Percentiles rank a stretch among this genome's conserved stretches.
Evolutionary conservation across 2,329 filamentous ascomycete genomes (phyloP).

Genomic region (Colletotrichum liaoningense): DNA sequence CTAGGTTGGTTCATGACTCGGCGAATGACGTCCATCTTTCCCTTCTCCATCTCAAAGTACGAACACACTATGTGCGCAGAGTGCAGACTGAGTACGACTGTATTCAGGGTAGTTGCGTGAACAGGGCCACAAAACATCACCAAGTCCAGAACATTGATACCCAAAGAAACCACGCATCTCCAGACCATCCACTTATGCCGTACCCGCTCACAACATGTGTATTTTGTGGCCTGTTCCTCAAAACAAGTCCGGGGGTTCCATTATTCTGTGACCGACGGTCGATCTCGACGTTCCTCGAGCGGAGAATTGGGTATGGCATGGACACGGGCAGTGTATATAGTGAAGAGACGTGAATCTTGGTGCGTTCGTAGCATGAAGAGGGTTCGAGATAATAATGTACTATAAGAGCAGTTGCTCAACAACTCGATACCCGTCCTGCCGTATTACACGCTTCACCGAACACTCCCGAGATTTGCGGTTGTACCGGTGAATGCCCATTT

Average conservation of each 20-base stretch:
- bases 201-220: constrained; percentile 4
- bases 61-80: no score
- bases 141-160: neutral
- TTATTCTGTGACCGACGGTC: neutral
- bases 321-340: neutral
- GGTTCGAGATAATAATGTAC: neutral
- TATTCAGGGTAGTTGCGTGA: neutral
- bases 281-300: neutral
- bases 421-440: neutral
- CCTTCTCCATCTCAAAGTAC: constrained; percentile 7
- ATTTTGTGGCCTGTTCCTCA: constrained; percentile 12
- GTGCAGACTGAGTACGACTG: no score
- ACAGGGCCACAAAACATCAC: neutral
- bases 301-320: neutral
- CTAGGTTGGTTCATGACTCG: constrained; percentile 11
- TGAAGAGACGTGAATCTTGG: neutral
- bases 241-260: neutral
- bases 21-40: constrained; percentile 15
- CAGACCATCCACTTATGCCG: constrained; percentile 30
- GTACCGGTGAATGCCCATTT: neutral
- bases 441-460: neutral
- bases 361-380: neutral
- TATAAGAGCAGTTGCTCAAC: neutral
- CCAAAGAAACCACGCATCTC: constrained; percentile 13
- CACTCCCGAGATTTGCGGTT: neutral